Percentiles rank a stretch among this genome's conserved stretches.
Evolutionary conservation across 2,329 filamentous ascomycete genomes (phyloP).

Genomic region (Fusarium sp.): DNA sequence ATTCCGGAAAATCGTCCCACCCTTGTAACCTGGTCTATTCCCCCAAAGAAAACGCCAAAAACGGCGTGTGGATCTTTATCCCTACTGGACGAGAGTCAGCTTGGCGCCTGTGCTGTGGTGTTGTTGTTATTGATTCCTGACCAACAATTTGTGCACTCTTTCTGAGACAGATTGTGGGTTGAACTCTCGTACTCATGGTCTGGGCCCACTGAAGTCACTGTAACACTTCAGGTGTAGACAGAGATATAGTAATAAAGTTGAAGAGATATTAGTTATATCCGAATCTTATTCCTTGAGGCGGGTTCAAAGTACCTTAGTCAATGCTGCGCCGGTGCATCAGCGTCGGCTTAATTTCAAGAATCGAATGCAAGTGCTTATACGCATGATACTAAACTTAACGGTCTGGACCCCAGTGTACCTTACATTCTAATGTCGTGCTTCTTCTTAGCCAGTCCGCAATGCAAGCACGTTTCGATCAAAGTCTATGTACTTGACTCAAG

Average conservation of each 20-base stretch:
- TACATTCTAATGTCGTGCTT: neutral
- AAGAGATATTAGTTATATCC: neutral
- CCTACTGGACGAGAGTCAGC: conserved; percentile 7
- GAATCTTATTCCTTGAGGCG: conserved; percentile 1
- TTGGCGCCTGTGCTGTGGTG: conserved; percentile 2
- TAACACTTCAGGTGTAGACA: conserved; percentile 1
- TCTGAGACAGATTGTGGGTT: neutral
- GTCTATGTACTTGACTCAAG: neutral
- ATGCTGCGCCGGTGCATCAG: conserved; percentile 1
- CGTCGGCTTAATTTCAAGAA: conserved; percentile 1
- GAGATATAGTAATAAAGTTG: neutral
- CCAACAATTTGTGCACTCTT: conserved; percentile 1
- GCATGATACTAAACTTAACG: neutral
- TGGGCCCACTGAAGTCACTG: conserved; percentile 1
- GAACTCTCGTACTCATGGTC: neutral
- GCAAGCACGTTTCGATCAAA: neutral
- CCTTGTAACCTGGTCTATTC: conserved; percentile 24
- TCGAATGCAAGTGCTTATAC: conserved; percentile 14
- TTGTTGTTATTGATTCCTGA: neutral
- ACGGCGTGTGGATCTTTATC: conserved; percentile 8
- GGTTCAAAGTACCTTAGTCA: neutral
- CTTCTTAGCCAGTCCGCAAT: neutral
- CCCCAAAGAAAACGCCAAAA: conserved; percentile 11
- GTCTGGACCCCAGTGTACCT: neutral
- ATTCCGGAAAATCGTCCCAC: conserved; percentile 38